phyloP scores from a whole-genome alignment of 23 red algal species.

The Cyanidiococcus yangmingshanensis region DNA sequence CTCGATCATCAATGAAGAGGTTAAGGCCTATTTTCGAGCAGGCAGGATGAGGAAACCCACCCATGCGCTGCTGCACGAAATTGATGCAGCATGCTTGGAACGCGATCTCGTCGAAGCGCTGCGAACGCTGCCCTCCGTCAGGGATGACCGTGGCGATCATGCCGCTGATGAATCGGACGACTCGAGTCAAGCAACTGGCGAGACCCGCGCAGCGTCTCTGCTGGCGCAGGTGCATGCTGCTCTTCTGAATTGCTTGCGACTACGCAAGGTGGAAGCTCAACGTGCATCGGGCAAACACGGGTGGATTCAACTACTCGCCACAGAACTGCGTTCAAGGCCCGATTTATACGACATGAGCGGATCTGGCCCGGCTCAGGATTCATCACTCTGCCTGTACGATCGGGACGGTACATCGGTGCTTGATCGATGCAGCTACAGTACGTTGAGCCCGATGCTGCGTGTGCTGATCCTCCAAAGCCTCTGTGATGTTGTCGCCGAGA shows the following conservation, averaged over 20 bases:
- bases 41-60: neutral
- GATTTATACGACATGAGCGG: neutral
- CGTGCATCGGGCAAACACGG: neutral
- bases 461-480: neutral
- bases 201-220: neutral
- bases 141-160: neutral
- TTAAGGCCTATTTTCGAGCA: neutral
- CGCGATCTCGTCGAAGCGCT: neutral
- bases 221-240: neutral
- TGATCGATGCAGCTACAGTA: neutral
- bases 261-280: neutral
- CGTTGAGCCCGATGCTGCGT: neutral
- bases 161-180: neutral
- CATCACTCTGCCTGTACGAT: neutral
- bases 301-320: neutral
- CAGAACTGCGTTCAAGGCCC: neutral
- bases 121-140: neutral
- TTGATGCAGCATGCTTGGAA: neutral
- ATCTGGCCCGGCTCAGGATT: neutral
- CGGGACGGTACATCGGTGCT: neutral
- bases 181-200: neutral
- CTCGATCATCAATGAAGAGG: neutral
- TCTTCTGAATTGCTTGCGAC: neutral
- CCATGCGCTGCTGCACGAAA: neutral
- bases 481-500: neutral